Evolutionary conservation across 305 asterid species (phyloP).

Genomic region (Fraxinus xanthoxyloides): DNA sequence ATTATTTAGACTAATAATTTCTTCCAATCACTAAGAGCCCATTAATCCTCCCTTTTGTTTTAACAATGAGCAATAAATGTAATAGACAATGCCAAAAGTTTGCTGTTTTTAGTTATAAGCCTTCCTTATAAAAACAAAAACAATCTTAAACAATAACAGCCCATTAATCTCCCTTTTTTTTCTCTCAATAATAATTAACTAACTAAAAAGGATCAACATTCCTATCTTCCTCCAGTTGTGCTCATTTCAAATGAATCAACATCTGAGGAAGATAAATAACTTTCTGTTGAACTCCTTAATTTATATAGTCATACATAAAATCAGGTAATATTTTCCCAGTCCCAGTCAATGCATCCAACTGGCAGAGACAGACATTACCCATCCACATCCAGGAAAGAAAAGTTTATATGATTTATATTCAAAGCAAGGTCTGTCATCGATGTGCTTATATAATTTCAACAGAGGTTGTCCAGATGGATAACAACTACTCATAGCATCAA

Average conservation of each 20-base stretch:
- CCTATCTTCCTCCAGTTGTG: not conserved
- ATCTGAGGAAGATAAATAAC: not conserved
- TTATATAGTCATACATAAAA: not conserved
- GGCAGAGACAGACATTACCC: not conserved
- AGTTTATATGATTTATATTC: not conserved
- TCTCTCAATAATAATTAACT: no score
- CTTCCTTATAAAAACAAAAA: not conserved
- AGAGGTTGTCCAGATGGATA: not conserved
- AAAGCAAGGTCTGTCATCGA: not conserved
- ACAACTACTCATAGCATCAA: not conserved
- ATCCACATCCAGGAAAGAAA: not conserved
- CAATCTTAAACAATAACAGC: not conserved
- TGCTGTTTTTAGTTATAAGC: not conserved
- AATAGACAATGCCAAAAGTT: not conserved
- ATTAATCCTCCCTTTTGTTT: not conserved
- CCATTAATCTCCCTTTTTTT: not conserved
- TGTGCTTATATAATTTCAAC: not conserved
- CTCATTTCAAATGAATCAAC: not conserved
- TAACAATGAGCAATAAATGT: not conserved
- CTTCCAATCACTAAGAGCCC: not conserved
- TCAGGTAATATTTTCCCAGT: not conserved
- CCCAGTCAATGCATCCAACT: not conserved
- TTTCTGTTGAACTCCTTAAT: not conserved
- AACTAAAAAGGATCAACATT: not conserved
- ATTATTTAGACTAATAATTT: not conserved